These are phyloP conservation scores for Apiotrichum siamense DNA, from an alignment of 1,284 basidiomycete genomes.

Conservation along the genomic window DNA sequence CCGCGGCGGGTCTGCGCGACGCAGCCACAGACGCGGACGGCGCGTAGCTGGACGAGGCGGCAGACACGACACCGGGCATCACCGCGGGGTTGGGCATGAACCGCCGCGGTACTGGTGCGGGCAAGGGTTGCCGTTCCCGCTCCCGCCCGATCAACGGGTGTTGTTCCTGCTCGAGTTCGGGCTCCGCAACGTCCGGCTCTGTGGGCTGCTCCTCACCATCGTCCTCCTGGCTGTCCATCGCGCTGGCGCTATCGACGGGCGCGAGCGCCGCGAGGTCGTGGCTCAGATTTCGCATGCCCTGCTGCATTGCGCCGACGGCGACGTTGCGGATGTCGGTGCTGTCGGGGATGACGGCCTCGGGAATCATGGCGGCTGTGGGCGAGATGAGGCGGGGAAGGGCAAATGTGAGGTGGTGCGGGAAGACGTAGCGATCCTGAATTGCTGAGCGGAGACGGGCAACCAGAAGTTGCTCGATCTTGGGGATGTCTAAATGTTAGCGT, in stretches of 20 bases:
- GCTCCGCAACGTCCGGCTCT: background rate
- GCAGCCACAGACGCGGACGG: background rate
- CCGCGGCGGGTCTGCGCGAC: too few species aligned
- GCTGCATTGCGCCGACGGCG: slow-evolving; percentile 6
- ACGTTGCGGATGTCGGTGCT: slow-evolving; percentile 9
- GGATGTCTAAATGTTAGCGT: slow-evolving; percentile 49
- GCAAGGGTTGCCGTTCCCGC: too few species aligned
- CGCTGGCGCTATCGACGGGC: slow-evolving; percentile 11
- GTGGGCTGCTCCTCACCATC: background rate
- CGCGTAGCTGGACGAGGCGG: background rate
- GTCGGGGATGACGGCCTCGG: slow-evolving; percentile 7
- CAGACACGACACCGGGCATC: background rate
- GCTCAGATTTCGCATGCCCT: slow-evolving; percentile 10
- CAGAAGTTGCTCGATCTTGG: slow-evolving; percentile 57
- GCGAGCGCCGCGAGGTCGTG: slow-evolving; percentile 12
- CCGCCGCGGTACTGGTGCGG: too few species aligned
- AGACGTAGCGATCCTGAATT: slow-evolving; percentile 52
- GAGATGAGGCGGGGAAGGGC: slow-evolving; percentile 48
- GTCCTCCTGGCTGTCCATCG: slow-evolving; percentile 1
- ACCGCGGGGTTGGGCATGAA: too few species aligned
- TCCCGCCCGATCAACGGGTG: too few species aligned
- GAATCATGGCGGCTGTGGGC: background rate
- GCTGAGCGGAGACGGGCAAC: slow-evolving; percentile 50
- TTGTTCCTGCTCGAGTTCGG: background rate
- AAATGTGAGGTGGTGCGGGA: slow-evolving; percentile 50